Conservation (phyloP, 352 stramenopile genomes). For the Pythium phragmiticola region DNA sequence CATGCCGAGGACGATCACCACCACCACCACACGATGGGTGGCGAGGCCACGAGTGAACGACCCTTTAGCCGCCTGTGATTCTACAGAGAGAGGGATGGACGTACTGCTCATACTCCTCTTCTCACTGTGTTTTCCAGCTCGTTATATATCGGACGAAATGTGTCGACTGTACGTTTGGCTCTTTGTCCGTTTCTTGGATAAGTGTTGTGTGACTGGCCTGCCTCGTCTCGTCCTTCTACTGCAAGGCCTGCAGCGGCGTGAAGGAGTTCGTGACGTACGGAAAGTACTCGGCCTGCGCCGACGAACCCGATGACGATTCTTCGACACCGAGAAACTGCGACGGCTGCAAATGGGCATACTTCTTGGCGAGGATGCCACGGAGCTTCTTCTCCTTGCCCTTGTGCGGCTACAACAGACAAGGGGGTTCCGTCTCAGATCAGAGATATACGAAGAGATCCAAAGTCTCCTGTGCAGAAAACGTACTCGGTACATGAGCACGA, state of each 20-base stretch:
- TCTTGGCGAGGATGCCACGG: conserved; percentile 72
- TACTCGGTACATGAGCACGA: conserved; percentile 81
- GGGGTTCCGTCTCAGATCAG: background rate
- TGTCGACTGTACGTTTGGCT: conserved; percentile 1
- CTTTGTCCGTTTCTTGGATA: background rate
- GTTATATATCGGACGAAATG: conserved; percentile 1
- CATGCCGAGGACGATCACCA: background rate
- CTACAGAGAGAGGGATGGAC: no score
- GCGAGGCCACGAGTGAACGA: conserved; percentile 13
- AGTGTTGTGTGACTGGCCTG: background rate
- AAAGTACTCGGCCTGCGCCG: conserved; percentile 73
- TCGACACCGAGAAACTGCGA: conserved; percentile 80
- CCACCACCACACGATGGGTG: conserved; percentile 28
- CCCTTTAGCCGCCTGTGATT: conserved; percentile 18
- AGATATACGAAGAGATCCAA: background rate
- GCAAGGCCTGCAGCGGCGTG: conserved; percentile 44
- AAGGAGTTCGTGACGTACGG: conserved; percentile 85
- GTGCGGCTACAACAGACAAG: conserved; percentile 44
- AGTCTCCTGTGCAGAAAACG: conserved; percentile 17
- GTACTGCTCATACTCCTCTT: background rate
- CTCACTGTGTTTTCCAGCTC: background rate
- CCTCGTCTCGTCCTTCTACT: background rate
- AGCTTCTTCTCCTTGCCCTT: conserved; percentile 83
- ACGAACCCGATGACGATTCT: conserved; percentile 50
- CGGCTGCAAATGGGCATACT: conserved; percentile 84